These are phyloP conservation scores for Fusarium illudens DNA, from an alignment of 2,329 filamentous ascomycete genomes.

Conservation along the genomic window DNA sequence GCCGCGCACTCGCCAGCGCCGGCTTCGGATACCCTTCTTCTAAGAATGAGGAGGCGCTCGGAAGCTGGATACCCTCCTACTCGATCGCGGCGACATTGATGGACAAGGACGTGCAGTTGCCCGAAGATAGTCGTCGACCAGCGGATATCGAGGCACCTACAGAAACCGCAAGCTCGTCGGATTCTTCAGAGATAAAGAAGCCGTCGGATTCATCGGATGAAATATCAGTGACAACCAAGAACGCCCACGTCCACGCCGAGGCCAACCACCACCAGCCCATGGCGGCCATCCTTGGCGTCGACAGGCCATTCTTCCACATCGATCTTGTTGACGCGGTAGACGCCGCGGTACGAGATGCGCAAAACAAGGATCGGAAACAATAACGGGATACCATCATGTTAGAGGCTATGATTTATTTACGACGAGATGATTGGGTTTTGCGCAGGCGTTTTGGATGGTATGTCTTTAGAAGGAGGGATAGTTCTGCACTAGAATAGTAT, in stretches of 20 bases:
- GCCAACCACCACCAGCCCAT: background rate
- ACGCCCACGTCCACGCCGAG: background rate
- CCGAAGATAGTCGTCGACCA: background rate
- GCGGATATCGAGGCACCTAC: constrained; percentile 11
- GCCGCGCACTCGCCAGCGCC: constrained; percentile 62
- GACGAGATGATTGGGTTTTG: constrained; percentile 7
- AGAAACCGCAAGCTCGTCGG: background rate
- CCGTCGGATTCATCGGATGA: background rate
- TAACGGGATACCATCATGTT: background rate
- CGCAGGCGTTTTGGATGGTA: constrained; percentile 11
- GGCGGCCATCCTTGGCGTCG: constrained; percentile 50
- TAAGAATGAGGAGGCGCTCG: constrained; percentile 39
- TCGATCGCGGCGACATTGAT: constrained; percentile 42
- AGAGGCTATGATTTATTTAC: background rate
- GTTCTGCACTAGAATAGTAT: background rate
- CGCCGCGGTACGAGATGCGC: constrained; percentile 45
- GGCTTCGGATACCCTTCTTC: constrained; percentile 61
- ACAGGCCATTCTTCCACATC: constrained; percentile 59
- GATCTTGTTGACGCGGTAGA: constrained; percentile 56
- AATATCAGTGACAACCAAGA: background rate
- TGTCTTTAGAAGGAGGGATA: background rate
- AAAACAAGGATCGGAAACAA: constrained; percentile 31
- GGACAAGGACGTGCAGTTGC: constrained; percentile 22
- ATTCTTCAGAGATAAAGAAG: background rate
- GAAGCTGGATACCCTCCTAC: constrained; percentile 47